Percentiles rank a stretch among this genome's conserved stretches.
phyloP scores from a whole-genome alignment of 108 stramenopile species.

The Stephanodiscus triporus region DNA sequence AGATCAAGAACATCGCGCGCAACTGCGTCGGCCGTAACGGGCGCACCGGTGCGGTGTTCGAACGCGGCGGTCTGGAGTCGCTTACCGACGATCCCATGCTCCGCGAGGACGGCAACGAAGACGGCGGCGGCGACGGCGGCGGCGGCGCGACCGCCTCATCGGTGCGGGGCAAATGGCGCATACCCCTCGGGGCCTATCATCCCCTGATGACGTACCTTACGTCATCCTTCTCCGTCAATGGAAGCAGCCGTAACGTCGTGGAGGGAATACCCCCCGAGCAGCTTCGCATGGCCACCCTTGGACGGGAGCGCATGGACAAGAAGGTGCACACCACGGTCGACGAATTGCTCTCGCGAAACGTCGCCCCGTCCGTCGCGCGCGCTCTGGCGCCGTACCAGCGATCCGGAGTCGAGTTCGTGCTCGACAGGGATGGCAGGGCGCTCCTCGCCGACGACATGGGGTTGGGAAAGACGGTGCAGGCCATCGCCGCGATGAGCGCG shows the following conservation, averaged over 20 bases:
- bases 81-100: constrained; percentile 1
- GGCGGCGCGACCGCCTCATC: background rate
- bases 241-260: constrained; percentile 37
- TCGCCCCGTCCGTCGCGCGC: constrained; percentile 57
- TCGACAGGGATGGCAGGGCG: constrained; percentile 82
- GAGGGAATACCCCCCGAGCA: constrained; percentile 68
- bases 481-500: constrained; percentile 86
- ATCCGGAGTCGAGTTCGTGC: constrained; percentile 83
- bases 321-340: constrained; percentile 56
- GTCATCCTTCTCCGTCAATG: background rate
- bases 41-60: constrained; percentile 48
- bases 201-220: constrained; percentile 62
- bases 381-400: constrained; percentile 88
- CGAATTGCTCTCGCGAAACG: constrained; percentile 59
- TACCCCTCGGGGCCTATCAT: constrained; percentile 82
- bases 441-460: constrained; percentile 70
- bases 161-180: constrained; percentile 69
- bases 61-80: constrained; percentile 34
- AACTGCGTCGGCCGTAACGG: constrained; percentile 61
- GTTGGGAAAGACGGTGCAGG: constrained; percentile 91
- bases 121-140: background rate
- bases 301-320: constrained; percentile 66
- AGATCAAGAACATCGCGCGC: constrained; percentile 66
- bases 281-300: constrained; percentile 73
- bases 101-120: constrained; percentile 1